A percentile compares a stretch with the other conserved stretches of the same genome.
phyloP scores from a whole-genome alignment of 2,329 filamentous ascomycete genomes.

The Dactylellina parvicollis region DNA sequence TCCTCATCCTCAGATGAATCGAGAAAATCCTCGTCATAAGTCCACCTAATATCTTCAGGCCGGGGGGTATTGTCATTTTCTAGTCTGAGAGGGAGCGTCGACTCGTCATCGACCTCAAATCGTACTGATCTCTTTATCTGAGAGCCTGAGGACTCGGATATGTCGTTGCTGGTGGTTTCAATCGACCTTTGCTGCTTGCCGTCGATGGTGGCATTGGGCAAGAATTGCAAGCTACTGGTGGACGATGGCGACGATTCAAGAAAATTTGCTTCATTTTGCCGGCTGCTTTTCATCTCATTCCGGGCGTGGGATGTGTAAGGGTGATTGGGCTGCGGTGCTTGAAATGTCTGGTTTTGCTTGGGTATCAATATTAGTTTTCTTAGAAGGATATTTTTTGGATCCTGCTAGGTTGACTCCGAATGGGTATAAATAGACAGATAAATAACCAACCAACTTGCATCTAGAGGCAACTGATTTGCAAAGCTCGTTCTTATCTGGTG shows the following conservation, averaged over 20 bases:
- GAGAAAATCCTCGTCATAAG: conserved; percentile 72
- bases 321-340: background rate
- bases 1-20: conserved; percentile 59
- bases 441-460: too few relatives aligned
- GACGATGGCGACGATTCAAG: conserved; percentile 36
- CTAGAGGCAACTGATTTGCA: too few relatives aligned
- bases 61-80: conserved; percentile 28
- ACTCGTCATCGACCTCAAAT: conserved; percentile 33
- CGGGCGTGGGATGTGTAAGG: conserved; percentile 13
- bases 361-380: conserved; percentile 10
- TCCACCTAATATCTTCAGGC: conserved; percentile 62
- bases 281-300: conserved; percentile 53
- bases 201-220: background rate
- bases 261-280: conserved; percentile 34
- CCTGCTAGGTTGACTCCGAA: background rate
- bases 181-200: background rate
- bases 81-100: background rate
- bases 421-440: conserved; percentile 13
- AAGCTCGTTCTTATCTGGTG: too few relatives aligned
- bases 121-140: conserved; percentile 44
- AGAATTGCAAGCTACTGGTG: conserved; percentile 8
- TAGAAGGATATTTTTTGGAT: conserved; percentile 14
- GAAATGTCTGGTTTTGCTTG: background rate
- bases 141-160: conserved; percentile 6
- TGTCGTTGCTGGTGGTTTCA: background rate